phyloP scores from a whole-genome alignment of 225 moss, liverwort and hornwort species.

The Climacium dendroides region DNA sequence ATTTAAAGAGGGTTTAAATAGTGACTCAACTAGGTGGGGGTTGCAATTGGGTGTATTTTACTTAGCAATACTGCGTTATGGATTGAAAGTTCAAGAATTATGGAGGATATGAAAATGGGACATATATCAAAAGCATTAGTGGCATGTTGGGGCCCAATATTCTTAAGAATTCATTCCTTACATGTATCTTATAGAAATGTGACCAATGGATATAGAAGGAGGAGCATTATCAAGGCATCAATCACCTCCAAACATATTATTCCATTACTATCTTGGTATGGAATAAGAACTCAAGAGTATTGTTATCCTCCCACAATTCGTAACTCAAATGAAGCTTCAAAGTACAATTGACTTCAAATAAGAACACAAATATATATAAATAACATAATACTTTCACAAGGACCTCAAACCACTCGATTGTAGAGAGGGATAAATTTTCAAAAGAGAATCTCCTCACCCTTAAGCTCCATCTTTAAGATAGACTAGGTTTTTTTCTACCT shows the following conservation, averaged over 20 bases:
- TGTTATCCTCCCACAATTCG: rapidly evolving
- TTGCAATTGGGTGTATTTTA: not conserved
- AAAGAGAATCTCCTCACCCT: too few species aligned
- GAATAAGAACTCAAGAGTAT: not conserved
- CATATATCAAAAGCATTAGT: not conserved
- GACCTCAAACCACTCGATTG: too few species aligned
- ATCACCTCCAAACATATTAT: not conserved
- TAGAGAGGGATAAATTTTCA: too few species aligned
- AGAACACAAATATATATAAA: too few species aligned
- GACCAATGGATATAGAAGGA: not conserved
- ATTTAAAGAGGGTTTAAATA: too few species aligned
- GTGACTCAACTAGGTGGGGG: too few species aligned
- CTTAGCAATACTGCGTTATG: rapidly evolving
- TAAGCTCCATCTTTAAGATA: too few species aligned
- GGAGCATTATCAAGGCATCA: not conserved
- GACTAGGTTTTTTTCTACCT: too few species aligned
- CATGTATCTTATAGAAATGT: not conserved
- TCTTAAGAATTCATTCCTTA: not conserved
- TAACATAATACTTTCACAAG: too few species aligned
- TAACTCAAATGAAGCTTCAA: not conserved
- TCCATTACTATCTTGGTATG: not conserved
- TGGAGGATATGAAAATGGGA: not conserved
- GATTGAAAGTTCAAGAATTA: not conserved
- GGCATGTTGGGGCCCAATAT: not conserved
- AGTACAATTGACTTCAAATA: too few species aligned